Conservation (phyloP, 805 yeast genomes). For the Pichia ethanolica region DNA sequence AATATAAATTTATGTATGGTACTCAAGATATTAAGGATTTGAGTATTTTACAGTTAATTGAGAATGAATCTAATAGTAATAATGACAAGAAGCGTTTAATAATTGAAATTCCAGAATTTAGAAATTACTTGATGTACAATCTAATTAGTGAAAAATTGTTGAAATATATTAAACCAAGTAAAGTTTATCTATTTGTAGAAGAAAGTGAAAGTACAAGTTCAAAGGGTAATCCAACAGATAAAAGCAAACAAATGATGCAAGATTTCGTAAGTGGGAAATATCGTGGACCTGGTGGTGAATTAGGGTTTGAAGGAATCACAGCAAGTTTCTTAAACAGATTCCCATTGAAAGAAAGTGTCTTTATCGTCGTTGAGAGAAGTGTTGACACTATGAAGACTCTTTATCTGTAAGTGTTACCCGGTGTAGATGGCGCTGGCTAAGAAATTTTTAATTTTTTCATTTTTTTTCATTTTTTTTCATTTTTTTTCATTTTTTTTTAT, state of each 20-base stretch:
- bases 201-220: background rate
- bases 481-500: background rate
- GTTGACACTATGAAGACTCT: background rate
- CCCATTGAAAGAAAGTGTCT: background rate
- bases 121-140: constrained; percentile 1
- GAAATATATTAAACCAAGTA: background rate
- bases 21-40: background rate
- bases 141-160: background rate
- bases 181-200: background rate
- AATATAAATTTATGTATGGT: constrained; percentile 2
- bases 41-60: background rate
- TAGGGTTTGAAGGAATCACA: background rate
- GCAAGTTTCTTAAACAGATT: background rate
- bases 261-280: background rate
- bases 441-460: background rate
- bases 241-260: background rate
- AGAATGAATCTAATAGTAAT: too few relatives aligned
- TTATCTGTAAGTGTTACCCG: background rate
- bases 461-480: background rate
- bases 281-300: background rate
- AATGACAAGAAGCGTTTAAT: background rate
- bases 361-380: background rate
- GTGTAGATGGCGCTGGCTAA: too few relatives aligned
- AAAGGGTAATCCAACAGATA: background rate
- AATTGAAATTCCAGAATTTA: constrained; percentile 2